phyloP scores from a whole-genome alignment of 805 yeast genomes.

The Jamesozyma jinghongensis region DNA sequence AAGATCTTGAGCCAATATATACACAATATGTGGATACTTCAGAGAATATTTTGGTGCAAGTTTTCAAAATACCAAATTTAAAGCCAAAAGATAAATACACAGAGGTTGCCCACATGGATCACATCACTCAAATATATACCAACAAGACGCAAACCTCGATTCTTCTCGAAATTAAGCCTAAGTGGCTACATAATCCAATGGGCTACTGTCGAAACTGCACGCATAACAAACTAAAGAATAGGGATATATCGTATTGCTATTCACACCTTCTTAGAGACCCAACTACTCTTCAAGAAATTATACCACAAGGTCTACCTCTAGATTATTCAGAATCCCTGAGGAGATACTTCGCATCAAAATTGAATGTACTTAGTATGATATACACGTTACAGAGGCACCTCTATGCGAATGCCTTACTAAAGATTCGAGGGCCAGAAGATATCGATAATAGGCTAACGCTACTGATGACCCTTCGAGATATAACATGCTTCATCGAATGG shows the following conservation, averaged over 20 bases:
- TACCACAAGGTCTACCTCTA: constrained; percentile 10
- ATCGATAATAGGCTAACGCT: constrained; percentile 16
- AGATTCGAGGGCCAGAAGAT: constrained; percentile 6
- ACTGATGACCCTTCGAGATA: constrained; percentile 34
- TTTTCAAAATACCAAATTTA: constrained; percentile 17
- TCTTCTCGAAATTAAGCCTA: constrained; percentile 27
- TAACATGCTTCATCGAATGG: constrained; percentile 30
- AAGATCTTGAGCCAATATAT: neutral
- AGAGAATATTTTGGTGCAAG: constrained; percentile 5
- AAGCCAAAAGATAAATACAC: constrained; percentile 2
- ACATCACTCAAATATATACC: constrained; percentile 17
- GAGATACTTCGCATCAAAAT: constrained; percentile 5
- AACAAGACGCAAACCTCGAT: constrained; percentile 1
- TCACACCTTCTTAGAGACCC: constrained; percentile 9
- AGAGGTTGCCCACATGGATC: constrained; percentile 12
- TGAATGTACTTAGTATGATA: constrained; percentile 20
- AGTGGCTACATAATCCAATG: constrained; percentile 21
- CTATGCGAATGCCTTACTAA: neutral
- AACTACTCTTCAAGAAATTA: constrained; percentile 6
- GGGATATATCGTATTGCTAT: constrained; percentile 21
- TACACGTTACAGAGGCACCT: constrained; percentile 17
- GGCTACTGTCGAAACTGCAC: constrained; percentile 27
- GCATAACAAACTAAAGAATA: constrained; percentile 16
- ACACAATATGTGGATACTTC: constrained; percentile 6
- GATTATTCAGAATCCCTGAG: too few species aligned